Conservation (phyloP, 2,329 filamentous ascomycete species). For the Clonostachys rhizophaga region DNA sequence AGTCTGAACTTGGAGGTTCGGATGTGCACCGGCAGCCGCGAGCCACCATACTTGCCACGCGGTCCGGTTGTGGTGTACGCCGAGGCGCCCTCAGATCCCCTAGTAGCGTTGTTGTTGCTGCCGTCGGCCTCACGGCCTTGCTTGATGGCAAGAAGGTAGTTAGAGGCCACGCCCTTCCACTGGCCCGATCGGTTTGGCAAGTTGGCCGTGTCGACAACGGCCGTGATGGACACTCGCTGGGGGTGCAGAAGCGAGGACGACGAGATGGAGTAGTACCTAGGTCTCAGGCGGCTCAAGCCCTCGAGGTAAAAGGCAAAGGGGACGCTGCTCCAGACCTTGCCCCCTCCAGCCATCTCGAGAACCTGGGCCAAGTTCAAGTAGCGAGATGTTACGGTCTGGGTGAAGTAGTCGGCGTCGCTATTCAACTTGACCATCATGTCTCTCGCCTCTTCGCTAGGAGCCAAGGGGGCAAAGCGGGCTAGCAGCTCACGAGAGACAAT, state of each 20-base stretch:
- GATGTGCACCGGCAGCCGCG: conserved; percentile 83
- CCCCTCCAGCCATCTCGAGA: conserved; percentile 6
- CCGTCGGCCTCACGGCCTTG: not conserved
- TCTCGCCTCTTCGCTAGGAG: conserved; percentile 26
- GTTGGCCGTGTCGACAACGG: conserved; percentile 18
- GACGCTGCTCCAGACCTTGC: conserved; percentile 10
- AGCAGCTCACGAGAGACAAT: conserved; percentile 32
- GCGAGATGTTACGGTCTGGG: conserved; percentile 8
- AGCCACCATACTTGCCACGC: conserved; percentile 13
- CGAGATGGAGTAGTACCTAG: conserved; percentile 59
- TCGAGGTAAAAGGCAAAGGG: conserved; percentile 48
- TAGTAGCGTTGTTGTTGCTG: not conserved
- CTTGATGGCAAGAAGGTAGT: conserved; percentile 8
- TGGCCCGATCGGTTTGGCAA: not conserved
- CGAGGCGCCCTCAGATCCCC: not conserved
- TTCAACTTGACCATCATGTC: not conserved
- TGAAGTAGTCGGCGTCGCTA: conserved; percentile 25
- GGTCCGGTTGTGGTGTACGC: not conserved
- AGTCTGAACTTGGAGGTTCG: conserved; percentile 95
- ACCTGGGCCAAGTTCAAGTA: conserved; percentile 17
- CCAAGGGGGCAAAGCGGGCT: conserved; percentile 45
- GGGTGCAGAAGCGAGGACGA: conserved; percentile 37
- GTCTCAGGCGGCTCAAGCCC: conserved; percentile 41
- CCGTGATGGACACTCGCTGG: conserved; percentile 10
- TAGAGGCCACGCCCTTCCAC: conserved; percentile 8